These are phyloP conservation scores for Postia placenta DNA, from an alignment of 768 basidiomycete genomes.

Conservation along the genomic window DNA sequence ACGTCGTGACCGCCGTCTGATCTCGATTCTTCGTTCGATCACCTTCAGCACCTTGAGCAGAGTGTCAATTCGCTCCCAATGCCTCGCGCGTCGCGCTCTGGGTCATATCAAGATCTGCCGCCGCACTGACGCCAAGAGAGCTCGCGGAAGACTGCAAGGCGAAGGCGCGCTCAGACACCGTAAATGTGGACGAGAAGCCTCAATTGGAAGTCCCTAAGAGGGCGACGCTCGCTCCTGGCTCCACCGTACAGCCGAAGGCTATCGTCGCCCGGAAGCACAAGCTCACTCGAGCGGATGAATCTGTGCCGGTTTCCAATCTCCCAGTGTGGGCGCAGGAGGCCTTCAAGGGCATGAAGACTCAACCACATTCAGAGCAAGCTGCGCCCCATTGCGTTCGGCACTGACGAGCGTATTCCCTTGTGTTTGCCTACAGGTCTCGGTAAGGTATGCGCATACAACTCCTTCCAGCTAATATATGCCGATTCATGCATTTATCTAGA, in stretches of 20 bases:
- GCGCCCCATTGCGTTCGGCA: slow-evolving; percentile 88
- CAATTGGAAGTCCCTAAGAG: slow-evolving; percentile 62
- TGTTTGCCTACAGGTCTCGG: slow-evolving; percentile 99
- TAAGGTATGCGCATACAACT: slow-evolving; percentile 55
- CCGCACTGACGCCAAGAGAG: slow-evolving; percentile 89
- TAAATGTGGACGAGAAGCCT: slow-evolving; percentile 71
- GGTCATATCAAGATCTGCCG: no score
- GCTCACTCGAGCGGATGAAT: slow-evolving; percentile 52
- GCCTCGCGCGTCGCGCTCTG: no score
- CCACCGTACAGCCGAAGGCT: slow-evolving; percentile 77
- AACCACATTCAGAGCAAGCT: slow-evolving; percentile 93
- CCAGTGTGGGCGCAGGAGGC: slow-evolving; percentile 87
- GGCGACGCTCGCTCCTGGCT: slow-evolving; percentile 82
- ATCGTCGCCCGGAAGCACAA: slow-evolving; percentile 83
- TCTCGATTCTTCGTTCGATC: no score
- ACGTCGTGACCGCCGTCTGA: no score
- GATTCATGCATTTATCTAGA: slow-evolving; percentile 49
- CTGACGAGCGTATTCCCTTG: slow-evolving; percentile 89
- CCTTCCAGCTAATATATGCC: neutral
- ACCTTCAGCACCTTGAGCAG: no score
- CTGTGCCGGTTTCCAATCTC: slow-evolving; percentile 65
- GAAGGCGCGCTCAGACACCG: slow-evolving; percentile 51
- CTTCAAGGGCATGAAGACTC: slow-evolving; percentile 71
- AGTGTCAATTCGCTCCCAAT: no score
- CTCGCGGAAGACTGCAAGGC: slow-evolving; percentile 75